Base-by-base conservation (phyloP, 23 red algal genomes). In the Gracilaria gracilis region DNA sequence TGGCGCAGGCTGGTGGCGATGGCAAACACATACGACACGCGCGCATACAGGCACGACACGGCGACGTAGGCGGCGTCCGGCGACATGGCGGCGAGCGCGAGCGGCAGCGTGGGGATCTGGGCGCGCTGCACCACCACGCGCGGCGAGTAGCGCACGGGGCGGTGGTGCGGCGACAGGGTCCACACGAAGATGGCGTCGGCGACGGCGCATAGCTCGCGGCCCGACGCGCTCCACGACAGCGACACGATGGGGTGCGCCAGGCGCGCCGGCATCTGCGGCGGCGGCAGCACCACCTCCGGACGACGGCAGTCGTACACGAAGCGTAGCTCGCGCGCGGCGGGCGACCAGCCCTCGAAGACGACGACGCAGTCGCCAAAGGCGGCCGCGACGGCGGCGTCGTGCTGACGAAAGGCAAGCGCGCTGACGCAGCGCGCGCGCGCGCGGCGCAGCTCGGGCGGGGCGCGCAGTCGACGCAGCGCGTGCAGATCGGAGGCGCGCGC, bases 401-500 rank as follows among this genome's bases (percentile, higher is more conserved):
- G 72, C 35, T 79, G 57, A 7, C 94, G 88, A 81, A 85, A 92
- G 12, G 79, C 81, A 23, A 96, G 14, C 13, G 87, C 94, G 1
- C 48, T 80, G 29, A 91, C 94, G 0, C 0, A 9, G 29, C n/a
- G 20, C 21, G 24, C n/a, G n/a, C n/a, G 23, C 67, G 34, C 35
- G 20, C 2, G 36, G 20, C 35, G 33, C 17, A 36, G 59, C 11
- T 23, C 32, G 9, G 36, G 69, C 29, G 94, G 94, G 11, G 51
- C 27, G 13, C 76, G 55, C 72, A 96, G 55, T 8, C 75, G 67
- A 21, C 65, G 75, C 40, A 96, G 25, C 23, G 80, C 75, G 57
- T 80, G 21, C n/a, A 96, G 86, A 84, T 96, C 87, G 38, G 85
- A 83, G 27, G 61, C 94, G 21, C 81, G 85, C 67, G 86, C 94